Base-by-base conservation (phyloP, 2,329 filamentous ascomycete species). In the Venturia asperata region DNA sequence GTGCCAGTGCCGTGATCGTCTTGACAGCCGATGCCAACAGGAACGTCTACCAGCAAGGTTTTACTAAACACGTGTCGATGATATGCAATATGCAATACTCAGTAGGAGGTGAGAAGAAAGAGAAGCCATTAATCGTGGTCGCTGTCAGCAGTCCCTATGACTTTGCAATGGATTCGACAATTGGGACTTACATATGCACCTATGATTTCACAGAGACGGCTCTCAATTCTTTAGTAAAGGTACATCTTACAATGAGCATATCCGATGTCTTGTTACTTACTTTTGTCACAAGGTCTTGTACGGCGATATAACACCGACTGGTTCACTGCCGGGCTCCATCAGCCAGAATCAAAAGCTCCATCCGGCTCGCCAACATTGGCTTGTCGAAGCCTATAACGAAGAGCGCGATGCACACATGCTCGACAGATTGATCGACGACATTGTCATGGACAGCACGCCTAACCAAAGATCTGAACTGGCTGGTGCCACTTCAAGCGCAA, bases 141-240 rank as follows among this genome's bases (percentile, higher is more conserved):
- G 90, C 93, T 0, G 92, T 96, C 69, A 96, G 92, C 76, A 97
- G 92, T 0, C 93, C 93, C 0, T 97, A 97, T 75, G 93, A 97
- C 74, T 97, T 97, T 74, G 92, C 91, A 56, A 92, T 93, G 84
- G 93, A 97, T 72, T 88, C 89, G 68, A 87, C 87, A 0, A 93
- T 97, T 49, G 90, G 90, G 6, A 96, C 92, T 0, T 97, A 97
- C 71, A 83, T 97, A 49, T 97, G 93, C 79, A 96, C 92, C 0
- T 97, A 95, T 74, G 92, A 97, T 77, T 97, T 96, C 72, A 97
- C 93, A 0, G 93, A 97, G 71, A 93, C 90, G 9, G 92, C 93
- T 21, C 85, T 97, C 78, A 87, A 89, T 67, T 90, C 92, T 37
- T 41, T 65, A 15, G 64, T 62, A 19, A 65, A 65, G 42, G 52